phyloP scores from a whole-genome alignment of 805 yeast genomes.

The Metschnikowia arizonensis region DNA sequence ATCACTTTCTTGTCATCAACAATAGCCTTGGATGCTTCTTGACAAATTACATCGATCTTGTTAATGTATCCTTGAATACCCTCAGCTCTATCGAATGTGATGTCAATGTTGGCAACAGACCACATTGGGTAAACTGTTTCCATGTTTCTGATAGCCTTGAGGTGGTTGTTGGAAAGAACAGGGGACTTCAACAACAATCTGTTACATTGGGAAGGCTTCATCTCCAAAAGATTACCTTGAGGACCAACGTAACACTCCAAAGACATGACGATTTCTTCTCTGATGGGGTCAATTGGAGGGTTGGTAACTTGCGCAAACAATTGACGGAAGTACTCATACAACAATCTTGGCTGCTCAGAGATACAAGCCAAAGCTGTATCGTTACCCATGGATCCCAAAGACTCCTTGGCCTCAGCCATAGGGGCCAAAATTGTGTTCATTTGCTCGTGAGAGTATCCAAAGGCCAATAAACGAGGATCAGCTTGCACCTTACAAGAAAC shows the following conservation, averaged over 20 bases:
- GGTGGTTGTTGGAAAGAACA: constrained; percentile 67
- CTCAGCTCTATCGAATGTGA: constrained; percentile 77
- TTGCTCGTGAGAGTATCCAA: constrained; percentile 95
- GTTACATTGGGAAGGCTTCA: constrained; percentile 89
- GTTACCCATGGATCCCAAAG: constrained; percentile 98
- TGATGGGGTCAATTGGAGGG: constrained; percentile 97
- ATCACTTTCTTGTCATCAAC: constrained; percentile 69
- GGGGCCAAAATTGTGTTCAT: constrained; percentile 79
- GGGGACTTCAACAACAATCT: constrained; percentile 82
- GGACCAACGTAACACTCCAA: constrained; percentile 96
- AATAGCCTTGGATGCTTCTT: constrained; percentile 82
- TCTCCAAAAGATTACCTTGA: constrained; percentile 93
- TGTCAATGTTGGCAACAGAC: constrained; percentile 79
- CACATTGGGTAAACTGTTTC: constrained; percentile 77
- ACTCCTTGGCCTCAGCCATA: constrained; percentile 95
- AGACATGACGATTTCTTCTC: constrained; percentile 96
- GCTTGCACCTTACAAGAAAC: constrained; percentile 50
- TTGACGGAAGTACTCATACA: constrained; percentile 93
- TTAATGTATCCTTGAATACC: constrained; percentile 83
- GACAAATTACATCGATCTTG: constrained; percentile 82
- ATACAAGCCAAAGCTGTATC: constrained; percentile 94
- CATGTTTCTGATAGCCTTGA: constrained; percentile 70
- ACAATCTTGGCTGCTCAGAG: constrained; percentile 84
- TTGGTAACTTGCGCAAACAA: constrained; percentile 97
- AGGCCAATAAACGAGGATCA: constrained; percentile 80